Evolutionary conservation across 176 grass and related monocot genomes (phyloP).

Genomic region (Aegilops bicornis): DNA sequence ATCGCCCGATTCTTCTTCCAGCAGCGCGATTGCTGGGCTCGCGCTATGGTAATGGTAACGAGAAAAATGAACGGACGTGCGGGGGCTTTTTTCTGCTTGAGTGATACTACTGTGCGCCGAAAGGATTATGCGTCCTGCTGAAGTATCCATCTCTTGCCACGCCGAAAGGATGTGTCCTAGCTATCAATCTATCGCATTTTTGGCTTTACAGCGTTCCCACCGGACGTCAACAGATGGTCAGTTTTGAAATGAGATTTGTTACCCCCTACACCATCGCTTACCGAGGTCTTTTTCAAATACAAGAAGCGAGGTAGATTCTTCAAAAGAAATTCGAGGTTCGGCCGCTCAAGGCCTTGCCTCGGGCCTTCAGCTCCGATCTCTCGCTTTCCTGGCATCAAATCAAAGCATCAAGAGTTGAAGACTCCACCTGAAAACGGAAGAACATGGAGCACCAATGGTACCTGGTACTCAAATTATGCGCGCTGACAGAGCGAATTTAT

Average conservation of each 20-base stretch:
- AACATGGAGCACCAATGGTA: not conserved
- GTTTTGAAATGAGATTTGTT: not conserved
- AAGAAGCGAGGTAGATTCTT: not conserved
- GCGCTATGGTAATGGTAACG: not conserved
- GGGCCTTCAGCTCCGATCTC: too few species aligned
- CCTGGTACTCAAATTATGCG: not conserved
- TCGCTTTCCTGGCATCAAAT: not conserved
- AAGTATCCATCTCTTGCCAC: not conserved
- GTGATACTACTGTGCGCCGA: not conserved
- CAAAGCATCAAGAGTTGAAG: not conserved
- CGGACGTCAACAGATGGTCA: not conserved
- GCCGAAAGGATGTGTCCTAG: not conserved
- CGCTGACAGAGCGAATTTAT: not conserved
- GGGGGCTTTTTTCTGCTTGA: too few species aligned
- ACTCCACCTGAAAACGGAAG: not conserved
- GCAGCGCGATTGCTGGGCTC: too few species aligned
- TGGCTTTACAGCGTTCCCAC: not conserved
- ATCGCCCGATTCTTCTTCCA: too few species aligned
- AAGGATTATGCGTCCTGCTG: not conserved
- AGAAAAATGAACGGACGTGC: not conserved
- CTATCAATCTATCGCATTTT: not conserved
- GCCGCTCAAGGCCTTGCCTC: not conserved
- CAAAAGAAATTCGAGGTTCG: not conserved
- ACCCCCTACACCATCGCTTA: not conserved
- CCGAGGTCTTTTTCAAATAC: not conserved